These are phyloP conservation scores for Protoeuglena noctilucae DNA, from an alignment of 139 green algal species.

Conservation along the genomic window DNA sequence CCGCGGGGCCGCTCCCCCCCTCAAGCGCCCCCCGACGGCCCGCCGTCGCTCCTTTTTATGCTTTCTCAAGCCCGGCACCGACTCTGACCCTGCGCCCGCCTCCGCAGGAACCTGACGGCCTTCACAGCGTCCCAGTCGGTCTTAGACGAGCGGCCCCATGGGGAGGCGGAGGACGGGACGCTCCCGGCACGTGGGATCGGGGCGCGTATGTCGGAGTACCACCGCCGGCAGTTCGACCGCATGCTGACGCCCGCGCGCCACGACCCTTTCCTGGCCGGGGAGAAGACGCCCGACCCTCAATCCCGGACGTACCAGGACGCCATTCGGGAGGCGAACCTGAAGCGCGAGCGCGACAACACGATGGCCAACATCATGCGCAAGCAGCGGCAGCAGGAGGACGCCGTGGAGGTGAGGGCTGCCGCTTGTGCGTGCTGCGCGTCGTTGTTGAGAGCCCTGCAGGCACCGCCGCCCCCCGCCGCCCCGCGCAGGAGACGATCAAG, in stretches of 20 bases:
- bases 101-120: slow-evolving; percentile 51
- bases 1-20: too few relatives aligned
- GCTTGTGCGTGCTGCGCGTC: neutral
- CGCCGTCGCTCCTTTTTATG: neutral
- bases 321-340: slow-evolving; percentile 62
- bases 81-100: too few relatives aligned
- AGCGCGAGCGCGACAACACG: slow-evolving; percentile 79
- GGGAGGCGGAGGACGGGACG: slow-evolving; percentile 22
- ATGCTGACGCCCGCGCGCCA: slow-evolving; percentile 75
- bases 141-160: slow-evolving; percentile 36
- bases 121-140: slow-evolving; percentile 60
- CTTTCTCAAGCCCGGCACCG: neutral
- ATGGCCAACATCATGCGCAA: slow-evolving; percentile 76
- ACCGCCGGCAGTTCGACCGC: slow-evolving; percentile 49
- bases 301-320: slow-evolving; percentile 78
- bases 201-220: slow-evolving; percentile 49
- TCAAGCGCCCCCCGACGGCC: too few relatives aligned
- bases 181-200: neutral
- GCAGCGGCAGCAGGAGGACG: slow-evolving; percentile 15
- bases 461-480: slow-evolving; percentile 8
- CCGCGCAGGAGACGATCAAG: slow-evolving; percentile 32
- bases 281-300: slow-evolving; percentile 57
- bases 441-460: too few relatives aligned
- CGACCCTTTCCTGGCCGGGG: slow-evolving; percentile 76
- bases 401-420: too few relatives aligned